phyloP scores from a whole-genome alignment of 2,329 filamentous ascomycete species.

The Penicillium brasilianum region DNA sequence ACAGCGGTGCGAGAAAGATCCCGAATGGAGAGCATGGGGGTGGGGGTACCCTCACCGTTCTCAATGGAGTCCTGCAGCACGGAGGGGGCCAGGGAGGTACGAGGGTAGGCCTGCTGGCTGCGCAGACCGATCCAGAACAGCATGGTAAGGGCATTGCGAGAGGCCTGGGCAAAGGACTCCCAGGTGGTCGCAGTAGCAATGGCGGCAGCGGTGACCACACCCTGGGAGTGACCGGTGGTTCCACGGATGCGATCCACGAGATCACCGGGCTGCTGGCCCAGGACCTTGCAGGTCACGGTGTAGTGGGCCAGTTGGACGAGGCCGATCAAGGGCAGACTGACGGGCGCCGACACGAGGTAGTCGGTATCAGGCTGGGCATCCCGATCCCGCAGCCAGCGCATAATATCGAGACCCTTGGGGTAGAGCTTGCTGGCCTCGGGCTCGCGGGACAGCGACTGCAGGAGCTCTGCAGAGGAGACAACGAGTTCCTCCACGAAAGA shows the following conservation, averaged over 20 bases:
- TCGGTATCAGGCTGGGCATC: constrained; percentile 92
- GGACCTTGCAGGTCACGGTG: constrained; percentile 86
- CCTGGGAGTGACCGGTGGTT: constrained; percentile 94
- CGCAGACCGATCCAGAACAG: constrained; percentile 98
- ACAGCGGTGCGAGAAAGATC: constrained; percentile 87
- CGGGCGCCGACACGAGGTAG: constrained; percentile 90
- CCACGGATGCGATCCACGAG: constrained; percentile 83
- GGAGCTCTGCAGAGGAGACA: constrained; percentile 76
- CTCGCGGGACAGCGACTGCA: constrained; percentile 83
- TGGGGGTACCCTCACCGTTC: constrained; percentile 91
- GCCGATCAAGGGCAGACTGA: constrained; percentile 95
- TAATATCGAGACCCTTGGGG: constrained; percentile 92
- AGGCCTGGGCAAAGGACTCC: constrained; percentile 85
- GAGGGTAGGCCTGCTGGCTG: constrained; percentile 95
- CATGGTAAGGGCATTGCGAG: constrained; percentile 81
- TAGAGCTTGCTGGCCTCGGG: constrained; percentile 92
- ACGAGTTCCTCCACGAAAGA: constrained; percentile 89
- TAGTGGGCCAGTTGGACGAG: constrained; percentile 96
- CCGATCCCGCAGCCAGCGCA: constrained; percentile 87
- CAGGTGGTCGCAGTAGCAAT: constrained; percentile 90
- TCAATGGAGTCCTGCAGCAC: constrained; percentile 92
- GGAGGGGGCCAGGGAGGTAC: constrained; percentile 88
- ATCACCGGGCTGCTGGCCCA: constrained; percentile 87
- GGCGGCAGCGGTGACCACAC: constrained; percentile 88
- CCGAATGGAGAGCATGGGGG: constrained; percentile 96